Base-by-base conservation (phyloP, 2,329 filamentous ascomycete species). In the Paradendryphiella salina region DNA sequence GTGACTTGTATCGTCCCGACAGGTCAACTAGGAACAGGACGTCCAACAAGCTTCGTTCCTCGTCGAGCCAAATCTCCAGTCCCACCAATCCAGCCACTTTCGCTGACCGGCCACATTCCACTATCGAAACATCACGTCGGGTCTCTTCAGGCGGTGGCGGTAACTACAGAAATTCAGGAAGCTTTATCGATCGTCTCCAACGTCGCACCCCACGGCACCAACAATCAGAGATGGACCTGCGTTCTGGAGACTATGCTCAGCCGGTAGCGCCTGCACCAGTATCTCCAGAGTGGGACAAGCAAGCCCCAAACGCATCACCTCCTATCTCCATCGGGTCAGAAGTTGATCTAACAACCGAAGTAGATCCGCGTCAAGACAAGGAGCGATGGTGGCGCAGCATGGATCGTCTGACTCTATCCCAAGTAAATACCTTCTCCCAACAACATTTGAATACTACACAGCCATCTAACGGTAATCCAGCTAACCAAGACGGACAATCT, bases 1-100 rank as follows among this genome's bases (percentile, higher is more conserved):
- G 65, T 13, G 59, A 50, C 3, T 26, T 67, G 3, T 65, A 59
- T 31, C 56, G 53, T 28, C 51, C 54, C 1, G 57, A 56, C 11
- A 54, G 50, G 23, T 37, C 34, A 18, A 29, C 39, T 20, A 32
- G 51, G 10, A 52, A 33, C 28, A 54, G 46, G 18, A 53, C 49
- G 4, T 52, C 59, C 9, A 56, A 37, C 42, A 46, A 54, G 7
- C 33, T 45, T 9, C 61, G 55, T 18, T 49, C 60, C 9, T 57
- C 57, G 9, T 59, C 60, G 6, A 62, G 52, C 45, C 47, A 59
- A 31, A 35, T 28, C 8, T 14, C 39, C n/a, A 61, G 49, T 17
- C 51, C 60, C 10, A 39, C 49, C 4, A 56, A 31, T 7, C 28
- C 41, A 4, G 37, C 41, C 15, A 40, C 35, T 39, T 29, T 50